Evolutionary conservation across 179 eudicot species (phyloP), one percentile per base, ranked within the genome.

Genomic region (Beta corolliflora): DNA sequence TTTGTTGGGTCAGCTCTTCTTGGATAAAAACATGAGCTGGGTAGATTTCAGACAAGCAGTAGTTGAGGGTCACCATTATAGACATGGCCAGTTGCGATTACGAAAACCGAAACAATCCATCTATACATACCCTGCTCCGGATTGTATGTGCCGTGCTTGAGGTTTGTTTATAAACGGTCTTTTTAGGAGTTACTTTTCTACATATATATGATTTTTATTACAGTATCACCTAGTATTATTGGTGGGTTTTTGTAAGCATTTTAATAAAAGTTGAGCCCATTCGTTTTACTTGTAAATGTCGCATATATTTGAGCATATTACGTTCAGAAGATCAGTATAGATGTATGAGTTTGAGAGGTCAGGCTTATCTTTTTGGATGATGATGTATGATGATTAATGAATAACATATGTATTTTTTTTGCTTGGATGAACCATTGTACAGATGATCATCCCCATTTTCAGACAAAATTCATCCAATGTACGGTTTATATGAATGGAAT

Each of bases 121-220:
- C 18, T 95, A 93, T 77, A 93, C 98, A 36, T 95, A 95, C 31
- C 98, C 98, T 76, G 97, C 94, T 79, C 98, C 98, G 52, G 98
- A 95, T 87, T 95, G 98, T 79, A 90, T 95, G 97, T 95, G 98
- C 82, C 91, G 78, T 58, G 91, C 86, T 81, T 91, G 77, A 88
- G 81, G 52, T 59, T 56, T 31, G 77, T 65, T 7, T 12, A 71
- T 81, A 81, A 21, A 55, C 19, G 54, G 36, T 59, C 23, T 75
- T 55, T 16, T 65, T 60, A 76, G 71, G 13, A 79, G 56, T 69
- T 71, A 45, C 66, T 46, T 50, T 78, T 48, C 52, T 79, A 76
- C 63, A n/a, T n/a, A 61, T 77, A 77, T 79, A 44, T 79, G 46
- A 54, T 48, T 71, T 78, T 72, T 23, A 55, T 75, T 63, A 80